Evolutionary conservation across 148 eudicot species (phyloP), one percentile per base, ranked within the genome.

Genomic region (Rhododendron ferrugineum): DNA sequence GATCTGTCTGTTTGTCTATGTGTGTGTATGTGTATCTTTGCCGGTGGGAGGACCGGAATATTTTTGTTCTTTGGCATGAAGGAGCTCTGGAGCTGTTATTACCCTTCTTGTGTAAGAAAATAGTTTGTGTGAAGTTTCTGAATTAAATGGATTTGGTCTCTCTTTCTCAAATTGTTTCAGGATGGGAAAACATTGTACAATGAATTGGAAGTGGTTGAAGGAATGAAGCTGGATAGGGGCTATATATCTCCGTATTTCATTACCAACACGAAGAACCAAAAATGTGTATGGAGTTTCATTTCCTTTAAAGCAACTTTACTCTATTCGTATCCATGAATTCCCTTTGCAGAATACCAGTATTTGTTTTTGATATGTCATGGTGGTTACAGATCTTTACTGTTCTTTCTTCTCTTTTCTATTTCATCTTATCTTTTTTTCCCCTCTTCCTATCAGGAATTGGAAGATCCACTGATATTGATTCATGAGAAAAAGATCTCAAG

Each of bases 401-500:
- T 68, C 36, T 68, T 26, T n/a, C 32, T 66, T 66, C 32, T 66
- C 34, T n/a, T 68, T 68, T 28, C 36, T 68, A 13, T 68, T 4
- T 11, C 32, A 16, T 72, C 4, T 54, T 54, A 6, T 18, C 10
- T 49, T 6, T 54, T 70, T 14, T 18, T 0, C 22, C 22, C 22
- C 60, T 54, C 23, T 80, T 26, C 2, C 36, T 88, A 22, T 20
- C 88, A 90, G 92, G 95, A 91, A 88, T 79, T 91, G 84, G 95
- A 91, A 56, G 92, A 91, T 72, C 92, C 95, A 32, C 84, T 93
- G 80, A 90, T 93, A 85, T 75, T 93, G 36, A 93, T 93, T 14
- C 87, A 92, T 62, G 95, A 93, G 90, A 93, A 92, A 87, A 93
- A 93, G 75, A 92, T 93, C 74, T 86, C 88, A 13, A 93, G 85